Base-by-base conservation (phyloP, 768 basidiomycete species). In the Termitomyces bulborhizus region DNA sequence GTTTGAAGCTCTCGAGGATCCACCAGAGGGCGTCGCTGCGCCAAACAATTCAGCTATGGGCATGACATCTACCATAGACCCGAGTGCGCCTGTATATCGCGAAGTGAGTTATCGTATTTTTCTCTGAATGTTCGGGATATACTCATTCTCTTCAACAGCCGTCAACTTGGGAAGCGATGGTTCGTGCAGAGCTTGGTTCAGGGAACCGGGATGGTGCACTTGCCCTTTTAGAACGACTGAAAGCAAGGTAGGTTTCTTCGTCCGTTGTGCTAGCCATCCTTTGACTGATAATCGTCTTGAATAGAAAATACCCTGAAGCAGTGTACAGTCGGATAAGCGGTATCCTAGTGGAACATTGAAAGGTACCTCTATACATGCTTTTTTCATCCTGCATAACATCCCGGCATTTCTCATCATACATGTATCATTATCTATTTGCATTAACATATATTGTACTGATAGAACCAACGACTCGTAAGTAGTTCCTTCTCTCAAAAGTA, bases 131-230 rank as follows among this genome's bases (percentile, higher is more conserved):
- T 6, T 29, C 6, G 29, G 6, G 3, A 9, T 32, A 8, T 32
- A 32, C 9, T 32, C 3, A 9, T 32, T 9, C 9, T 32, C 31
- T 32, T 32, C 8, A 9, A 8, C 7, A 91, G 85, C 93, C 92
- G 12, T 93, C 90, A 40, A 95, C 93, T 0, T 96, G 90, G 86
- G 97, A 98, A 65, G 85, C 84, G 4, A 98, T 99, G 94, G 83
- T 99, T 59, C 82, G 91, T 13, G 90, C 90, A 1, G 97, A 99
- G 66, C 76, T 98, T 11, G 84, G 84, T 18, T 81, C 78, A 49
- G 90, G 90, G 12, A 81, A 91, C 61, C 81, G 84, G 12, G 80
- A 84, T 45, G 76, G 77, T 11, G 96, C 95, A 0, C 46, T 82
- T 3, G 80, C 75, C 3, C 74, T 98, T 0, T 74, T 95, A 31